Evolutionary conservation across 768 basidiomycete species (phyloP).

Genomic region (Amanita polypyramis): DNA sequence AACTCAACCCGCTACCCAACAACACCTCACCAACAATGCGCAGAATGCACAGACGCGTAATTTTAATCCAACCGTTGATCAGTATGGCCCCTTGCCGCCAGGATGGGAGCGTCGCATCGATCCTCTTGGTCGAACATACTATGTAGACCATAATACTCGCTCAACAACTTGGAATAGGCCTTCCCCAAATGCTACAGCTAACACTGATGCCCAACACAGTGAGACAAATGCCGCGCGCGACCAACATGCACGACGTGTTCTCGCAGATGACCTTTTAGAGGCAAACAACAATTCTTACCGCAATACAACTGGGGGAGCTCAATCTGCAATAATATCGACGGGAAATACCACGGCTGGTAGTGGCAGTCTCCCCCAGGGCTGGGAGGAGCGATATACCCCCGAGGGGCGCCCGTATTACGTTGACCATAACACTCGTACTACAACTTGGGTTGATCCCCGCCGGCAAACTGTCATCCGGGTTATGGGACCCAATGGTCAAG

Average conservation of each 20-base stretch:
- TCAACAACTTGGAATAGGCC: conserved; percentile 98
- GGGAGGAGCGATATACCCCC: conserved; percentile 98
- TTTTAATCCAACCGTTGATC: conserved; percentile 93
- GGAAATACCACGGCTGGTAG: conserved; percentile 57
- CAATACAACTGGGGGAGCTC: conserved; percentile 16
- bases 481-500: conserved; percentile 89
- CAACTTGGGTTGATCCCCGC: conserved; percentile 99
- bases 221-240: conserved; percentile 82
- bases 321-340: conserved; percentile 30
- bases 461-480: conserved; percentile 95
- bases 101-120: conserved; percentile 98
- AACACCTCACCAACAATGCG: conserved; percentile 15
- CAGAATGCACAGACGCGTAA: conserved; percentile 57
- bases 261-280: conserved; percentile 82
- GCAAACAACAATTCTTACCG: conserved; percentile 39
- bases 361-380: conserved; percentile 89
- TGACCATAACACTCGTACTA: conserved; percentile 98
- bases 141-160: conserved; percentile 97
- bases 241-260: conserved; percentile 74
- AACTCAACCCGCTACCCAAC: conserved; percentile 5
- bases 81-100: conserved; percentile 79
- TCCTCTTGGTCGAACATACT: conserved; percentile 92
- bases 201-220: conserved; percentile 57
- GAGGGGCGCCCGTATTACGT: conserved; percentile 99
- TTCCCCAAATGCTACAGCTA: conserved; percentile 63